These are phyloP conservation scores for Leccinum barrowsii DNA, from an alignment of 768 basidiomycete genomes.

Conservation along the genomic window DNA sequence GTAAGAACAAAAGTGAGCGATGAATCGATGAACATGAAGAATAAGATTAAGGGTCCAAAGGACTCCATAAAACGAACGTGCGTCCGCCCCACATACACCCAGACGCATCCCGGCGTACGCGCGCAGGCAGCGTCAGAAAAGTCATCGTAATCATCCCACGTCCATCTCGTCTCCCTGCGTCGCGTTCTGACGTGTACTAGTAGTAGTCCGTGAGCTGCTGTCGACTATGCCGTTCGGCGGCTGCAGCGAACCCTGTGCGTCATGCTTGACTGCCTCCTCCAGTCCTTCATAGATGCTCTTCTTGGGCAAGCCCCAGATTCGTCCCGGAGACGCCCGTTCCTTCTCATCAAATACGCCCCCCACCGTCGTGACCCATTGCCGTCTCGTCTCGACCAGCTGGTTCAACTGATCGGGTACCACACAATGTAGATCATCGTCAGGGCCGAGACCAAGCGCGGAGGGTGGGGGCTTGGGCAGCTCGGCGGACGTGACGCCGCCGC, in stretches of 20 bases:
- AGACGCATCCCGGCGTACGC: neutral
- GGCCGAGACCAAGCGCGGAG: slow-evolving; percentile 65
- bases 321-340: slow-evolving; percentile 60
- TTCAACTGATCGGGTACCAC: slow-evolving; percentile 64
- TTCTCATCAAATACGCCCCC: slow-evolving; percentile 74
- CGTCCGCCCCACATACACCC: neutral
- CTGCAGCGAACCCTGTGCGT: slow-evolving; percentile 27
- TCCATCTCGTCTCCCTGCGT: slow-evolving; percentile 64
- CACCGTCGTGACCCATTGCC: slow-evolving; percentile 75
- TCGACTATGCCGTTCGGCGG: slow-evolving; percentile 14
- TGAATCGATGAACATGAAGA: neutral
- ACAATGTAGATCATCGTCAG: slow-evolving; percentile 62
- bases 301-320: slow-evolving; percentile 75
- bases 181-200: slow-evolving; percentile 36
- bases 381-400: slow-evolving; percentile 70
- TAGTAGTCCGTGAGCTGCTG: slow-evolving; percentile 28
- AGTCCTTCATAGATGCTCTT: slow-evolving; percentile 74
- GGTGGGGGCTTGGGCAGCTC: slow-evolving; percentile 58
- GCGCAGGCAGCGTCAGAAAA: neutral
- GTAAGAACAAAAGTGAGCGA: neutral
- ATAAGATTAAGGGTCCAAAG: neutral
- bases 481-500: slow-evolving; percentile 25
- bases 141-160: slow-evolving; percentile 44
- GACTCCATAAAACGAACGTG: neutral
- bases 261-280: slow-evolving; percentile 55